phyloP scores from a whole-genome alignment of 176 grass and related monocot species.

The Pontederia crassipes region DNA sequence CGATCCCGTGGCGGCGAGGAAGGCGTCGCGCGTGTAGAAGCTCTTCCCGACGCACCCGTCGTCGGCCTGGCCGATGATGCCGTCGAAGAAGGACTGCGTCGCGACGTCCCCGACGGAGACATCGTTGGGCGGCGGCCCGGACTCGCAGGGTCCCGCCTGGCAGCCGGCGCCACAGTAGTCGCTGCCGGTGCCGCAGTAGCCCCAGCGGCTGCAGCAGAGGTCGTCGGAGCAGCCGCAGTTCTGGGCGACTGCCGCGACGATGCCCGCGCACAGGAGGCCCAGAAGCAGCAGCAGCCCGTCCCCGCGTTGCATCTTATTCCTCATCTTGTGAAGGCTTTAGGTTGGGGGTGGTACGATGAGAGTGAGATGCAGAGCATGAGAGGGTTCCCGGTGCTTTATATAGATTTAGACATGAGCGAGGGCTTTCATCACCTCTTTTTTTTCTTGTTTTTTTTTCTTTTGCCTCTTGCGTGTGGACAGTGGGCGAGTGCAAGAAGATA shows the following conservation, averaged over 20 bases:
- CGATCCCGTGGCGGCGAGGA: constrained; percentile 34
- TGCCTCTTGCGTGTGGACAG: no score
- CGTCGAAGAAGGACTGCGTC: constrained; percentile 14
- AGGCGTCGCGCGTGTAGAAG: constrained; percentile 74
- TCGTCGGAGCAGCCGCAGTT: constrained; percentile 7
- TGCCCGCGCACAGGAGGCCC: background rate
- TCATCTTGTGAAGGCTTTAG: no score
- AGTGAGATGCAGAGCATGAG: no score
- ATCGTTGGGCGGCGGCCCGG: constrained; percentile 2
- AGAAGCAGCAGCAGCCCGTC: background rate
- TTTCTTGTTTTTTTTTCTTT: no score
- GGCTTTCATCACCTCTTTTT: no score
- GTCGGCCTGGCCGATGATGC: constrained; percentile 3
- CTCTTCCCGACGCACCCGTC: constrained; percentile 30
- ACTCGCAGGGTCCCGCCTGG: background rate
- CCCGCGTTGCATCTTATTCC: no score
- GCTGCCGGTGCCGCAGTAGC: constrained; percentile 7
- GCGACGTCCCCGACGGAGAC: background rate
- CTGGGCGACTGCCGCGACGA: background rate
- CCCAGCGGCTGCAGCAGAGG: constrained; percentile 12
- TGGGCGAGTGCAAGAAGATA: no score
- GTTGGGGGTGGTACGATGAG: no score
- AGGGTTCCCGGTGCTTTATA: no score
- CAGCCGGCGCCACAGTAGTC: constrained; percentile 10
- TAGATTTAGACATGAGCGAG: no score